phyloP scores from a whole-genome alignment of 2,329 filamentous ascomycete genomes.

The Alternaria viburni region DNA sequence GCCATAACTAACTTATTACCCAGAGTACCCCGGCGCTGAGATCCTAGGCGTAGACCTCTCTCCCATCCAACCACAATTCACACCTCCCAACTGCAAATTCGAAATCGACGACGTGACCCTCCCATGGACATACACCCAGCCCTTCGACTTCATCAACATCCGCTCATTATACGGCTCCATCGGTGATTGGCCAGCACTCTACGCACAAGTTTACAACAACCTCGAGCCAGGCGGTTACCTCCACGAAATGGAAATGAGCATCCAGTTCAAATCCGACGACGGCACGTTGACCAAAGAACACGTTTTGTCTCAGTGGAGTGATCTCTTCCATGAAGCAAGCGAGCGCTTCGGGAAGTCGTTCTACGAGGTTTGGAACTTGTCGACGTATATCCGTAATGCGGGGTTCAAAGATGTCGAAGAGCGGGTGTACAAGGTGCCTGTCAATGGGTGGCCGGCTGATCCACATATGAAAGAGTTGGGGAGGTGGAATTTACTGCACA shows the following conservation, averaged over 20 bases:
- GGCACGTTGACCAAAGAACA: constrained; percentile 42
- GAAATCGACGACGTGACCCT: constrained; percentile 53
- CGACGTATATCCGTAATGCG: constrained; percentile 29
- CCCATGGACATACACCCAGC: constrained; percentile 45
- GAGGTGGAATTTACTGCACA: constrained; percentile 39
- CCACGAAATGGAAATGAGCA: constrained; percentile 50
- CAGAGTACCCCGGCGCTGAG: constrained; percentile 37
- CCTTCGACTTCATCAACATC: constrained; percentile 53
- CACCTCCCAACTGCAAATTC: constrained; percentile 54
- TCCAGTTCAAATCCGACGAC: constrained; percentile 50
- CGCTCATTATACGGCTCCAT: constrained; percentile 53
- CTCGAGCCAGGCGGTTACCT: constrained; percentile 49
- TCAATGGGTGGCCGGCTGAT: constrained; percentile 37
- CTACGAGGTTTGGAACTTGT: constrained; percentile 34
- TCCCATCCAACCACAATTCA: constrained; percentile 55
- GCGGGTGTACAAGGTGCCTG: constrained; percentile 37
- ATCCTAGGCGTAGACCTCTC: constrained; percentile 56
- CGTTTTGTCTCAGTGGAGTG: constrained; percentile 31
- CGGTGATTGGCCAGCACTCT: constrained; percentile 52
- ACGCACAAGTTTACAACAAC: constrained; percentile 30
- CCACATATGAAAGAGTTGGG: constrained; percentile 43
- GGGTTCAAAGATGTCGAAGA: constrained; percentile 39
- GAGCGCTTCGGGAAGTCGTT: constrained; percentile 33
- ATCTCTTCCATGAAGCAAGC: constrained; percentile 34
- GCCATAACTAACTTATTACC: not conserved